Evolutionary conservation across 805 yeast genomes (phyloP).

Genomic region (Saturnispora gosingensis): DNA sequence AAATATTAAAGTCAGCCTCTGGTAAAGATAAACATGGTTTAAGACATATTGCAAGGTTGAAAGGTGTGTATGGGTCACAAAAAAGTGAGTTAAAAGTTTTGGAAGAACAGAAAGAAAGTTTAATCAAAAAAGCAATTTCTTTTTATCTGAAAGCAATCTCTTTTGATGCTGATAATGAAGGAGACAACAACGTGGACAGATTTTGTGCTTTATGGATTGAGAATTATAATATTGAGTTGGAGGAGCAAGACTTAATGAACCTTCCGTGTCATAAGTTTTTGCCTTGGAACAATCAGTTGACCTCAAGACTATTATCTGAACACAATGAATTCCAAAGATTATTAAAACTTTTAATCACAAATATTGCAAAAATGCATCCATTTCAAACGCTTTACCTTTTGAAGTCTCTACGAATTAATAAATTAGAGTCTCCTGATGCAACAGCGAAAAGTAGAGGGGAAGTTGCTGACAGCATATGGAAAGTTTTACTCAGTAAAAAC

Average conservation of each 20-base stretch:
- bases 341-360: constrained; percentile 28
- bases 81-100: constrained; percentile 34
- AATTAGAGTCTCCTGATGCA: constrained; percentile 27
- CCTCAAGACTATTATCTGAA: constrained; percentile 55
- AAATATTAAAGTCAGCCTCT: constrained; percentile 31
- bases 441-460: constrained; percentile 36
- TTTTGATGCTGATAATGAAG: constrained; percentile 29
- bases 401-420: constrained; percentile 41
- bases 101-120: constrained; percentile 28
- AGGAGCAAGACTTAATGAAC: constrained; percentile 29
- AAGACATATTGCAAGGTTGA: constrained; percentile 40
- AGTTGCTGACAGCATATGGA: constrained; percentile 45
- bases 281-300: constrained; percentile 76
- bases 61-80: constrained; percentile 42
- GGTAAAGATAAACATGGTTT: constrained; percentile 40
- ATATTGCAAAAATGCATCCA: constrained; percentile 51
- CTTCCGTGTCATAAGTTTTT: constrained; percentile 57
- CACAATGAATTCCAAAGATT: constrained; percentile 43
- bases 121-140: constrained; percentile 42
- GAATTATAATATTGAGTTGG: constrained; percentile 25
- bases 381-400: constrained; percentile 60
- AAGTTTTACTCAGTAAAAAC: constrained; percentile 21
- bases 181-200: constrained; percentile 56
- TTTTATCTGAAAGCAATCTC: constrained; percentile 52
- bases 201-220: constrained; percentile 82